These are phyloP conservation scores for Rhizomucor miehei DNA, from an alignment of 371 early-diverging fungal genomes.

Conservation along the genomic window DNA sequence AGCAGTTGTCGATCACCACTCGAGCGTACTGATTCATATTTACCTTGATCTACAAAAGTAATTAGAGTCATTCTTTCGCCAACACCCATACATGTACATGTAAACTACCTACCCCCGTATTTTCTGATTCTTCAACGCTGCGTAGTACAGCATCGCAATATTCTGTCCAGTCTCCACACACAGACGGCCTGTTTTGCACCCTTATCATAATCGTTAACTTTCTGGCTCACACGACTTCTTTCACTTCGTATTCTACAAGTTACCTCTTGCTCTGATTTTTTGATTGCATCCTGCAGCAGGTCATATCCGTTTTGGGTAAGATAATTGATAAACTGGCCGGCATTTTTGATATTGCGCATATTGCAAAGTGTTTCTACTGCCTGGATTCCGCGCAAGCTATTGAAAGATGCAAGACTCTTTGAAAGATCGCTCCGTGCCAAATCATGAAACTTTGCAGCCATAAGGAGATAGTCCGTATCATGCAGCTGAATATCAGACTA, in stretches of 20 bases:
- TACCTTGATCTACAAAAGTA: conserved; percentile 21
- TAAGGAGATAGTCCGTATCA: too few relatives aligned
- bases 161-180: conserved; percentile 33
- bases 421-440: too few relatives aligned
- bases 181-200: conserved; percentile 12
- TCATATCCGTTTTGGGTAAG: neutral
- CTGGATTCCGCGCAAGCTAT: too few relatives aligned
- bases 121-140: conserved; percentile 10
- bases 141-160: conserved; percentile 36
- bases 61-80: too few relatives aligned
- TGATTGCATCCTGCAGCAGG: conserved; percentile 6
- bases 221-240: too few relatives aligned
- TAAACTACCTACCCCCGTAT: conserved; percentile 9
- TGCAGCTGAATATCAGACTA: neutral
- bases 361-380: neutral
- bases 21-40: conserved; percentile 30
- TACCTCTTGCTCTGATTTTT: conserved; percentile 12
- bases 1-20: conserved; percentile 47
- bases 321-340: neutral
- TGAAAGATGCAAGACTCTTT: too few relatives aligned
- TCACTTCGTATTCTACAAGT: too few relatives aligned
- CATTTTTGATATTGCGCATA: conserved; percentile 1
- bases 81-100: too few relatives aligned
- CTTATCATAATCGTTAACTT: conserved; percentile 7
- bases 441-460: too few relatives aligned